Percentiles rank a stretch among this genome's conserved stretches.
These are phyloP conservation scores for Eucalyptus polybractea DNA, from an alignment of 345 rosid genomes.

Conservation along the genomic window DNA sequence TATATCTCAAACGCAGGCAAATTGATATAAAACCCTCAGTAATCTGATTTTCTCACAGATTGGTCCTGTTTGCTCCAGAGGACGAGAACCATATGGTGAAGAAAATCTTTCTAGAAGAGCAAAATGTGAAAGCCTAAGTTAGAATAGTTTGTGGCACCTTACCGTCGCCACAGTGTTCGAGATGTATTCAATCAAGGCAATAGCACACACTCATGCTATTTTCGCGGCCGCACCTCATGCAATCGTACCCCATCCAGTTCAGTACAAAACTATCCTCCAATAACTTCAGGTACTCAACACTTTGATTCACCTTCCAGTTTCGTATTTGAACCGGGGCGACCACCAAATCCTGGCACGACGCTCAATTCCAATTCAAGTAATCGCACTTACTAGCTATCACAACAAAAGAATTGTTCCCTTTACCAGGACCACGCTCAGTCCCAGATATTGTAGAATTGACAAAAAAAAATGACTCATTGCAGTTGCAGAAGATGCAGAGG, in stretches of 20 bases:
- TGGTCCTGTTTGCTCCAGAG: neutral
- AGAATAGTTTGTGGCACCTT: neutral
- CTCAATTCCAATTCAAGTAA: neutral
- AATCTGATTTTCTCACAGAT: neutral
- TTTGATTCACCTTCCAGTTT: neutral
- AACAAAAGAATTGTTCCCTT: neutral
- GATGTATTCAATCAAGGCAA: slow-evolving; percentile 4
- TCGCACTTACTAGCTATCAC: slow-evolving; percentile 3
- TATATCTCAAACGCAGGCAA: neutral
- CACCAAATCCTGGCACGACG: neutral
- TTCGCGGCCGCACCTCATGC: slow-evolving; percentile 5
- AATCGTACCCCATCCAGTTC: slow-evolving; percentile 4
- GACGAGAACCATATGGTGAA: neutral
- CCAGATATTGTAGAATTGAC: neutral
- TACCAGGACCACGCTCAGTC: neutral
- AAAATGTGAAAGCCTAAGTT: neutral
- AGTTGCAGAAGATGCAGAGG: slow-evolving; percentile 8
- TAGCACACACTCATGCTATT: neutral
- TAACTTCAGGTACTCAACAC: neutral
- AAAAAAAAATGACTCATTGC: neutral
- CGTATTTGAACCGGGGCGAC: neutral
- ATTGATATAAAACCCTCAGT: neutral
- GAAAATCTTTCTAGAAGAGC: neutral
- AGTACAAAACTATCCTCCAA: slow-evolving; percentile 6
- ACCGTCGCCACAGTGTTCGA: slow-evolving; percentile 3